Base-by-base conservation (phyloP, 805 yeast species). In the Barnettozyma vustinii region DNA sequence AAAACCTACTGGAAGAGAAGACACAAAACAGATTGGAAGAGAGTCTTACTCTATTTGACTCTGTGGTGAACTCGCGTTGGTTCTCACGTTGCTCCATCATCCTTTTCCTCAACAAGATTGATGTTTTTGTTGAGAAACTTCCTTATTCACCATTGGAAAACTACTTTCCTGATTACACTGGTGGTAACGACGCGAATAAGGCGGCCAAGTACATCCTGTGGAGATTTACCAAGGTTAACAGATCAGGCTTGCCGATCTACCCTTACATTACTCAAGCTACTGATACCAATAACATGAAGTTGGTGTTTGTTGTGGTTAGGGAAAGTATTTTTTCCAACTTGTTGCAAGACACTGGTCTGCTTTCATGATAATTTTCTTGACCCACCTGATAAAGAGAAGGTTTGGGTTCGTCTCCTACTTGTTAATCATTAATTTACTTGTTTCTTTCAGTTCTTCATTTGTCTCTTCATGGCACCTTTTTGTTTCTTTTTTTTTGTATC, bases 201-300 rank as follows among this genome's bases (percentile, higher is more conserved):
- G 97, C 96, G 18, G 96, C 94, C 33, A 89, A 88, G 65, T 90
- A 89, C 60, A 88, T 91, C 50, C 74, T 90, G 40, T 88, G 96
- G 96, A 76, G 96, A 61, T 90, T 90, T 63, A 83, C 87, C 37
- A 89, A 85, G 64, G 80, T 87, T 43, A 91, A 90, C 63, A 75
- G 95, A 55, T 82, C 94, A 1, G 88, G 89, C 19, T 71, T 89
- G 53, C 85, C 83, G 52, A 79, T 91, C 32, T 87, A 86, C 59
- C 96, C 97, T 12, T 96, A 90, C 65, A 86, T 90, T 21, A 90
- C 97, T 4, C 96, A 90, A 66, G 97, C 97, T 0, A 90, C 96
- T 0, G 96, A 90, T 64, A 90, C 97, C 7, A 81, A 88, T 26
- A 90, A 90, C 66, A 89, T 91, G 53, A 81, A 85, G 60, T 70